Conservation (phyloP, 2,329 filamentous ascomycete species). For the Pestalotiopsis sp. region DNA sequence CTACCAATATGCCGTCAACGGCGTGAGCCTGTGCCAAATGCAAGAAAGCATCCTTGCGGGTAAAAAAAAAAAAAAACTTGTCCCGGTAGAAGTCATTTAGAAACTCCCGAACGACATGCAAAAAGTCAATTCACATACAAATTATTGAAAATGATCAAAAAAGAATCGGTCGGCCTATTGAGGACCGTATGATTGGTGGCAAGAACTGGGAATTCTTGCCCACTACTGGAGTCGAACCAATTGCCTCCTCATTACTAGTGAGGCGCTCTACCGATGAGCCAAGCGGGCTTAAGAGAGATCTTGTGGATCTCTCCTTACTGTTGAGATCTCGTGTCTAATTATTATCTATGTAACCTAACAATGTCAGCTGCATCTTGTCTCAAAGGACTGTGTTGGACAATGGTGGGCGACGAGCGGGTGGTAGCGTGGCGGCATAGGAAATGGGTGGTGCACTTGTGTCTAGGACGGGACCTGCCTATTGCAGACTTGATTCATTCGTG, state of each 20-base stretch:
- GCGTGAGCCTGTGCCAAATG: no score
- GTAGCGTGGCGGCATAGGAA: no score
- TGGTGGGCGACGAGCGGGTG: neutral
- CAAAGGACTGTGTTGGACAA: neutral
- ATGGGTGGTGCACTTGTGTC: no score
- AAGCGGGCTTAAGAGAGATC: neutral
- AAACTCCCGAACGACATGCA: neutral
- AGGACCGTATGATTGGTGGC: neutral
- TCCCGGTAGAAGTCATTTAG: no score
- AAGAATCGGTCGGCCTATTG: neutral
- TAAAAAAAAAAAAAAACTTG: no score
- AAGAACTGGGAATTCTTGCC: neutral
- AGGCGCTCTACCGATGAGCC: slow-evolving; percentile 6
- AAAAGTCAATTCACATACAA: neutral
- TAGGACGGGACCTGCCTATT: no score
- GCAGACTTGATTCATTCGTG: no score
- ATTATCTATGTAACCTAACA: neutral
- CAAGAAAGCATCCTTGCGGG: no score
- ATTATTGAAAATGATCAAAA: neutral
- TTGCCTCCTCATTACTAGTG: slow-evolving; percentile 7
- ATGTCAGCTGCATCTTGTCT: neutral
- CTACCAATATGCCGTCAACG: neutral
- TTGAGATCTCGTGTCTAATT: neutral
- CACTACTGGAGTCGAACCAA: slow-evolving; percentile 4
- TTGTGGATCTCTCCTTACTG: neutral